A percentile compares a stretch with the other conserved stretches of the same genome.
Conservation (phyloP, 192 early-diverging fungal species). For the Backusella macrospora region DNA sequence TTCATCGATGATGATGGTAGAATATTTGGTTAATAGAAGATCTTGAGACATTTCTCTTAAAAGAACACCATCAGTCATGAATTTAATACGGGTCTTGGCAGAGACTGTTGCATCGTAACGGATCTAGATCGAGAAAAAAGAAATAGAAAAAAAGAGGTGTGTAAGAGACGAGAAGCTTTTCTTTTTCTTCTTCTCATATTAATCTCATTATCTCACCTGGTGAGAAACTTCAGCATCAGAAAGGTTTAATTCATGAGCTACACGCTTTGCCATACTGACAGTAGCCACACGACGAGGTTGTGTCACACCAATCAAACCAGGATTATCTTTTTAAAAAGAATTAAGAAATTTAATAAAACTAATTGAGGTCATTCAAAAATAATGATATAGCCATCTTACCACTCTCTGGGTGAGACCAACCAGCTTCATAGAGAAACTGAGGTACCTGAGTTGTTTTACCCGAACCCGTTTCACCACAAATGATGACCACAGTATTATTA, state of each 20-base stretch:
- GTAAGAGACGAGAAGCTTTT: constrained; percentile 37
- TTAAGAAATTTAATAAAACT: neutral
- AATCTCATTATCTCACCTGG: constrained; percentile 45
- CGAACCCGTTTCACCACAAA: constrained; percentile 98
- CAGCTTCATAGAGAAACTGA: constrained; percentile 97
- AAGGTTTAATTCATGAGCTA: constrained; percentile 86
- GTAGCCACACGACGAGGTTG: constrained; percentile 98
- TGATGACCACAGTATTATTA: constrained; percentile 83
- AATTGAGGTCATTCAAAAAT: neutral
- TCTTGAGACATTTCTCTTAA: constrained; percentile 90
- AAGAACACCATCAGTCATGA: constrained; percentile 99
- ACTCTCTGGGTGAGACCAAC: constrained; percentile 86
- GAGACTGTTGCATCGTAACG: constrained; percentile 89
- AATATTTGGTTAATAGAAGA: constrained; percentile 90
- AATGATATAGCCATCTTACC: constrained; percentile 33
- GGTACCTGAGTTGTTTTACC: constrained; percentile 98
- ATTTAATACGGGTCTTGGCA: constrained; percentile 86
- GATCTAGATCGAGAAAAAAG: constrained; percentile 54
- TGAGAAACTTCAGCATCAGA: constrained; percentile 71
- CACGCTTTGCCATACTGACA: constrained; percentile 93
- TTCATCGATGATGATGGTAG: constrained; percentile 96
- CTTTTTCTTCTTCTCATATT: neutral
- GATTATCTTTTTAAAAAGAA: constrained; percentile 49
- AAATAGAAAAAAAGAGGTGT: constrained; percentile 23
- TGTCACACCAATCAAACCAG: constrained; percentile 96